Base-by-base conservation (phyloP, 2,329 filamentous ascomycete genomes). In the Monosporascus sp. region DNA sequence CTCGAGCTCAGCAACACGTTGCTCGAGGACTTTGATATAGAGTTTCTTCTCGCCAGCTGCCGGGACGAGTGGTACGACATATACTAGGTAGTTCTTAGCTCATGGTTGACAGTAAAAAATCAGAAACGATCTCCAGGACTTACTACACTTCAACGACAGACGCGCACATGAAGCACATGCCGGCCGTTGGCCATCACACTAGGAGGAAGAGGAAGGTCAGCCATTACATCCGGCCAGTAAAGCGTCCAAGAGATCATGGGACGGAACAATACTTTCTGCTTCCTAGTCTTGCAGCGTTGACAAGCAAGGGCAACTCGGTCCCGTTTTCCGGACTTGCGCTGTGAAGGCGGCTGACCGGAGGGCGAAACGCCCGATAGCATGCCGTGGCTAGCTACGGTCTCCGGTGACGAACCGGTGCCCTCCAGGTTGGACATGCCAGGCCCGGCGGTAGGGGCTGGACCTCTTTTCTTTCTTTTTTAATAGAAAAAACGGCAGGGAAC, bases 31-130 rank as follows among this genome's bases (percentile, higher is more conserved):
- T 48, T 62, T 66, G 55, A 64, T 65, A 49, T 63, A 64, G 0
- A 65, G 53, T 35, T 66, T 66, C 58, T 66, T 67, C 54, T 67
- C 65, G 4, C 64, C 64, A 1, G 65, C 64, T 5, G 64, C 64
- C 14, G 65, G 65, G n/a, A 66, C 62, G 14, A 66, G 58, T 2
- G 65, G 64, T 9, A 67, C 62, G 41, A 67, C 60, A 43, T 67
- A 67, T n/a, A 64, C 65, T 66, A 31, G 22, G 8, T 27, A 27
- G 37, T 25, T 41, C 17, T 8, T 5, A 51, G 35, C 8, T n/a
- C 36, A 48, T 36, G 9, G 39, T 55, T 53, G 52, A 46, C 36
- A 41, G n/a, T 3, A 44, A 43, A 15, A 14, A 5, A 7, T 8
- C 17, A 20, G 20, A 39, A 15, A 25, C 9, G 17, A 18, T 24